A percentile compares a stretch with the other conserved stretches of the same genome.
phyloP scores from a whole-genome alignment of 2,329 filamentous ascomycete genomes.

The Fusarium virguliforme region DNA sequence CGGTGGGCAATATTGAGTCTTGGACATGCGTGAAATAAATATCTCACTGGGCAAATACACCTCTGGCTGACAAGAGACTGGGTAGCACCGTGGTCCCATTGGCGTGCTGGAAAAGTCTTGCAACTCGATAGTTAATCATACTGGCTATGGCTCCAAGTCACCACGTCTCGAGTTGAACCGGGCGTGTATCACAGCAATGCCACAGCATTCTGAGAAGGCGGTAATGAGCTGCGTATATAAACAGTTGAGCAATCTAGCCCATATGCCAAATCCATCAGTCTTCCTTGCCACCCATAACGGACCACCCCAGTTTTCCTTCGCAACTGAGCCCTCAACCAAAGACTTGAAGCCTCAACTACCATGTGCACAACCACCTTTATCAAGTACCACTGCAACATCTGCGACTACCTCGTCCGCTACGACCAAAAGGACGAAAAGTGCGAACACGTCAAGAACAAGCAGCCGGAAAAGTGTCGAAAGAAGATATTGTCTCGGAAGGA shows the following conservation, averaged over 20 bases:
- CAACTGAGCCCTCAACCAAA: neutral
- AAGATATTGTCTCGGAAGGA: neutral
- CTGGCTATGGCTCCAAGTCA: constrained; percentile 5
- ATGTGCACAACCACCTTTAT: constrained; percentile 15
- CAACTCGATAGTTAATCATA: constrained; percentile 4
- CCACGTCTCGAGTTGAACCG: constrained; percentile 7
- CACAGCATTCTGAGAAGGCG: neutral
- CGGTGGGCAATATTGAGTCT: neutral
- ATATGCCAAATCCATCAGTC: neutral
- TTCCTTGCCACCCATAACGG: neutral
- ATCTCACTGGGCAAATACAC: constrained; percentile 1
- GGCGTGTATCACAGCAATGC: constrained; percentile 2
- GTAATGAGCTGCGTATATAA: neutral
- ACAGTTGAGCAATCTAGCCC: neutral
- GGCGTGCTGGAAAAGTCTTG: neutral
- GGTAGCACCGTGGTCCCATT: neutral
- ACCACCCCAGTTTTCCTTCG: neutral
- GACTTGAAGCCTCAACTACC: neutral
- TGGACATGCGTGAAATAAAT: neutral
- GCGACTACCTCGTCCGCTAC: neutral
- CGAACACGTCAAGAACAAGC: neutral
- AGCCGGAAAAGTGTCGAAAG: neutral
- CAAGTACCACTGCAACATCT: neutral
- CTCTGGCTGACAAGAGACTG: neutral
- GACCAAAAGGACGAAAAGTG: neutral